A percentile compares a stretch with the other conserved stretches of the same genome.
These are phyloP conservation scores for Micromonas pusilla DNA, from an alignment of 139 green algal species.

Conservation along the genomic window DNA sequence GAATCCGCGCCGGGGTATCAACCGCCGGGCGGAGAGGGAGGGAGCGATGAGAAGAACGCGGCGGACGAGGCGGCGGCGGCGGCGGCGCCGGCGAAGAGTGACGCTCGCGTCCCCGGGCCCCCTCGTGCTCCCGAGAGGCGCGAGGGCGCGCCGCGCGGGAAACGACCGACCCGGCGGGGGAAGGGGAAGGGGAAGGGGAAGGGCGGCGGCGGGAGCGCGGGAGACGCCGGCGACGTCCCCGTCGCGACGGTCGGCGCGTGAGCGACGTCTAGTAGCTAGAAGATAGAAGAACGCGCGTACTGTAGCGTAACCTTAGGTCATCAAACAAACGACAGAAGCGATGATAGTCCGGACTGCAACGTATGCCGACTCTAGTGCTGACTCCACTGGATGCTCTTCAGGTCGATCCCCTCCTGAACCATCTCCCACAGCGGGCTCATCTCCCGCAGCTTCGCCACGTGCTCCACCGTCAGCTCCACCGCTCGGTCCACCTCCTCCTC, in stretches of 20 bases:
- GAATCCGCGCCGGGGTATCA: neutral
- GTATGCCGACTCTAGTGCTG: conserved; percentile 53
- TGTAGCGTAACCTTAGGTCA: neutral
- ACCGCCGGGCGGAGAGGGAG: neutral
- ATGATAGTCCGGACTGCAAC: no score
- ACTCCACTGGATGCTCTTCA: conserved; percentile 93
- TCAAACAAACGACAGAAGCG: no score
- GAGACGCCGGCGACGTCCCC: no score
- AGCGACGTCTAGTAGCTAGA: neutral
- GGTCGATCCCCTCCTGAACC: conserved; percentile 91
- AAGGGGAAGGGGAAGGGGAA: no score
- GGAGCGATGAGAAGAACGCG: neutral
- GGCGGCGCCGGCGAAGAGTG: no score
- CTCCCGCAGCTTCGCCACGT: conserved; percentile 90
- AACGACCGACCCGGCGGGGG: no score
- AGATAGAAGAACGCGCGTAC: neutral
- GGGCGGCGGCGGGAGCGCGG: no score
- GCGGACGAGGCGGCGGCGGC: neutral
- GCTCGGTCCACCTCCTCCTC: conserved; percentile 68
- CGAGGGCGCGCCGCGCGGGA: no score
- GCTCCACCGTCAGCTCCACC: conserved; percentile 58
- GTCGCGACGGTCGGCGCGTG: no score
- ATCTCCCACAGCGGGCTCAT: conserved; percentile 98
- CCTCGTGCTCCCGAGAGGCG: no score
- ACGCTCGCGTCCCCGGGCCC: no score